Evolutionary conservation across 345 rosid species (phyloP).

Genomic region (Chamaenerion angustifolium): DNA sequence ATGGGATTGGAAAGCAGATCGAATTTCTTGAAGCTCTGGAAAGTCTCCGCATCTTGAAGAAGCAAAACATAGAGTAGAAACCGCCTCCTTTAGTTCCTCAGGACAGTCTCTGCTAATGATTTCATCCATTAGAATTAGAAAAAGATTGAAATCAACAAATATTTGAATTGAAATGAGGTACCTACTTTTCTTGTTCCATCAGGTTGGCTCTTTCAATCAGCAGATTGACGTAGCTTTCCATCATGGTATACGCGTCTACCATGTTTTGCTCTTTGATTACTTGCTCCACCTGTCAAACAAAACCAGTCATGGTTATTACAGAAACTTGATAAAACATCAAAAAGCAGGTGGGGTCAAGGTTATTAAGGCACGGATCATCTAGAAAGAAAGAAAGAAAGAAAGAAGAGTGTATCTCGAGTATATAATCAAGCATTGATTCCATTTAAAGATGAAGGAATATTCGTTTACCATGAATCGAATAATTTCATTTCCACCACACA

Average conservation of each 20-base stretch:
- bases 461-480: too few relatives aligned
- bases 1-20: constrained; percentile 38
- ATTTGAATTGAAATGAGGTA: neutral
- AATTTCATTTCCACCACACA: too few relatives aligned
- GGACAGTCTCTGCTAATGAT: constrained; percentile 61
- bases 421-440: too few relatives aligned
- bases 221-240: constrained; percentile 54
- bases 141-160: neutral
- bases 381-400: neutral
- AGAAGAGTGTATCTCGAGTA: too few relatives aligned
- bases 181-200: constrained; percentile 40
- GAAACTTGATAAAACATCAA: too few relatives aligned
- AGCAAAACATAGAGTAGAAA: constrained; percentile 54
- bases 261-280: constrained; percentile 59
- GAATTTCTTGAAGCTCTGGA: constrained; percentile 85
- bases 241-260: constrained; percentile 47
- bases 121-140: neutral
- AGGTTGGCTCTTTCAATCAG: constrained; percentile 50
- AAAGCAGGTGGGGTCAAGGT: too few relatives aligned
- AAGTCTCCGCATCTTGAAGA: constrained; percentile 82
- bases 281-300: constrained; percentile 34
- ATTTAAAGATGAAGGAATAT: too few relatives aligned
- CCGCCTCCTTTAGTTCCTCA: constrained; percentile 63
- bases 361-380: too few relatives aligned
- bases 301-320: too few relatives aligned